Evolutionary conservation across 192 early-diverging fungal species (phyloP).

Genomic region (Coemansia sp.): DNA sequence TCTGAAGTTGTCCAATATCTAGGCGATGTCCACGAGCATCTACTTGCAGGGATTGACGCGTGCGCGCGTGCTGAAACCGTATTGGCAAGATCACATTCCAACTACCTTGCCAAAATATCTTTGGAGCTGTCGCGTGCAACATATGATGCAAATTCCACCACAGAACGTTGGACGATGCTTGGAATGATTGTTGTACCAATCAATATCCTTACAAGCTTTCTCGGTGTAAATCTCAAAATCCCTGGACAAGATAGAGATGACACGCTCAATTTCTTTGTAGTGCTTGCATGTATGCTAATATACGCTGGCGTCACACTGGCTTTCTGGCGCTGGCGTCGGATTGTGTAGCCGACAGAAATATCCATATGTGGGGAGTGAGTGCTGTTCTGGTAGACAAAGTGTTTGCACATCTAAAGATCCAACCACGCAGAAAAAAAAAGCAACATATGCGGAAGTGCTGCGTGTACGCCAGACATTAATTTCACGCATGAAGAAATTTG

Average conservation of each 20-base stretch:
- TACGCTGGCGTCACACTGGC: slow-evolving; percentile 39
- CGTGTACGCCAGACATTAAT: too few species aligned
- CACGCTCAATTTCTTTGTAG: slow-evolving; percentile 54
- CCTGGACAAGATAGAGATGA: slow-evolving; percentile 64
- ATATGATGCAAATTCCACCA: slow-evolving; percentile 40
- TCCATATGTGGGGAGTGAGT: neutral
- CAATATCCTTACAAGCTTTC: slow-evolving; percentile 58
- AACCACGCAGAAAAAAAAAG: too few species aligned
- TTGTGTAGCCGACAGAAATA: neutral
- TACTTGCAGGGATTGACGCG: slow-evolving; percentile 31
- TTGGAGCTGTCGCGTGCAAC: slow-evolving; percentile 62
- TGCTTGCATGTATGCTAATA: slow-evolving; percentile 45
- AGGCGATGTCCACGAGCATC: slow-evolving; percentile 47
- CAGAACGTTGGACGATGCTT: slow-evolving; percentile 55
- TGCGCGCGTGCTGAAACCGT: slow-evolving; percentile 62
- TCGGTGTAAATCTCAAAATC: slow-evolving; percentile 70
- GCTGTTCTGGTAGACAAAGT: neutral
- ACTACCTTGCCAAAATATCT: slow-evolving; percentile 74
- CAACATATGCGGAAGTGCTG: too few species aligned
- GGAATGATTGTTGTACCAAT: slow-evolving; percentile 53
- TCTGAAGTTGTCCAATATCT: slow-evolving; percentile 52
- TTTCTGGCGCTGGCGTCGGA: slow-evolving; percentile 50
- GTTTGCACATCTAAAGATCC: neutral
- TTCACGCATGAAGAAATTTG: too few species aligned
- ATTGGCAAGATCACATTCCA: slow-evolving; percentile 66